Conservation (phyloP, 306 rosid species). For the Gleditsia sinensis region DNA sequence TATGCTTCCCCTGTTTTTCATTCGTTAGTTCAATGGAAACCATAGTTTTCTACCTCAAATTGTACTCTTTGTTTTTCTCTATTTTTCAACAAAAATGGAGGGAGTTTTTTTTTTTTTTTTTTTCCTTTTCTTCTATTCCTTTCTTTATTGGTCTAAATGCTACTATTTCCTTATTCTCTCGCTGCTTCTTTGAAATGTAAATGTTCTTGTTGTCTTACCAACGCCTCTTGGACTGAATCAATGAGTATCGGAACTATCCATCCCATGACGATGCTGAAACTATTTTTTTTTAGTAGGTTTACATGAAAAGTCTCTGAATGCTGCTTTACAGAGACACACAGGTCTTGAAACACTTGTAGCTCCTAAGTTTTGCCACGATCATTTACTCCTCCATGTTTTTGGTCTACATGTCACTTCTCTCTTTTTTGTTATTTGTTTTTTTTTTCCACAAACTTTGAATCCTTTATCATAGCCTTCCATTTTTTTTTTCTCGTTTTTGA, state of each 20-base stretch:
- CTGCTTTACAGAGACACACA: background rate
- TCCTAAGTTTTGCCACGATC: background rate
- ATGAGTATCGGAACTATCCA: background rate
- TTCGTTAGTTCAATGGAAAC: background rate
- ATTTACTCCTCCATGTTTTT: background rate
- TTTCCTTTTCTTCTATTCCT: background rate
- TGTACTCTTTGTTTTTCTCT: background rate
- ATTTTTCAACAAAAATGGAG: background rate
- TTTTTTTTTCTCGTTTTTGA: background rate
- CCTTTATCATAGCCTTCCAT: background rate
- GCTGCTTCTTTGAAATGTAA: background rate
- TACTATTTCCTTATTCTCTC: background rate
- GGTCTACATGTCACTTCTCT: background rate
- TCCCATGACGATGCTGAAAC: background rate
- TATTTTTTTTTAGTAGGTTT: constrained; percentile 6
- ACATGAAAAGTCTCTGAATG: background rate
- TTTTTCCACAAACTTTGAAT: background rate
- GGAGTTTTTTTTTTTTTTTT: background rate
- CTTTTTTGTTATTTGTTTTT: background rate
- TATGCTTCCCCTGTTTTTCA: background rate
- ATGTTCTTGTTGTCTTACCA: background rate
- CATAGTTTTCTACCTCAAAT: background rate
- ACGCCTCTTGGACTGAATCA: background rate
- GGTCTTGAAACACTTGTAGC: background rate
- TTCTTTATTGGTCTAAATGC: background rate